Percentiles rank a stretch among this genome's conserved stretches.
phyloP scores from a whole-genome alignment of 192 early-diverging fungal genomes.

The Backusella australiensis region DNA sequence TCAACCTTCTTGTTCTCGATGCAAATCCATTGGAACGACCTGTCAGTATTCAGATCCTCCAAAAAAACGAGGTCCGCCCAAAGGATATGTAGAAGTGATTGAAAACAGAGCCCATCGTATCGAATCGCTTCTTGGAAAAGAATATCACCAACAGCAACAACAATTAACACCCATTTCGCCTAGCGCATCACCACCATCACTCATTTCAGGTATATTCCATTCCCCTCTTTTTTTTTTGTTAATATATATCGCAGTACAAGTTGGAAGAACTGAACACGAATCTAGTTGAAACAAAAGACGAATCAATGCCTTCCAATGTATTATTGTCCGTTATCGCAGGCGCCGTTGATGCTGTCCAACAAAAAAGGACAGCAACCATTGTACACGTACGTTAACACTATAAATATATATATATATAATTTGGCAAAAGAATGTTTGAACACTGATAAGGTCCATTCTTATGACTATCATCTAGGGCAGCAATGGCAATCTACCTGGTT shows the following conservation, averaged over 20 bases:
- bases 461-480: constrained; percentile 27
- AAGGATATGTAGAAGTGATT: constrained; percentile 79
- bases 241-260: no score
- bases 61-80: constrained; percentile 71
- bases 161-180: not conserved
- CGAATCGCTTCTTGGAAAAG: constrained; percentile 56
- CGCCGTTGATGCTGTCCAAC: not conserved
- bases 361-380: constrained; percentile 13
- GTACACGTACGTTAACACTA: constrained; percentile 20
- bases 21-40: constrained; percentile 54
- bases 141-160: not conserved
- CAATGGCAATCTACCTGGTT: constrained; percentile 21
- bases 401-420: not conserved
- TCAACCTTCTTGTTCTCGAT: constrained; percentile 66
- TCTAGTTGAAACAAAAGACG: not conserved
- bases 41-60: constrained; percentile 47
- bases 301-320: not conserved
- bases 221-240: not conserved
- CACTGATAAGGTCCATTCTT: constrained; percentile 35
- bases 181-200: not conserved
- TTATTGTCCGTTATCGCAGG: not conserved
- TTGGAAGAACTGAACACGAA: not conserved
- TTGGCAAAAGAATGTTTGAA: not conserved
- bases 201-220: not conserved
- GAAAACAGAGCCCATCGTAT: constrained; percentile 70